Percentiles rank a stretch among this genome's conserved stretches.
These are phyloP conservation scores for Mortierella sp. DNA, from an alignment of 371 early-diverging fungal genomes.

Conservation along the genomic window DNA sequence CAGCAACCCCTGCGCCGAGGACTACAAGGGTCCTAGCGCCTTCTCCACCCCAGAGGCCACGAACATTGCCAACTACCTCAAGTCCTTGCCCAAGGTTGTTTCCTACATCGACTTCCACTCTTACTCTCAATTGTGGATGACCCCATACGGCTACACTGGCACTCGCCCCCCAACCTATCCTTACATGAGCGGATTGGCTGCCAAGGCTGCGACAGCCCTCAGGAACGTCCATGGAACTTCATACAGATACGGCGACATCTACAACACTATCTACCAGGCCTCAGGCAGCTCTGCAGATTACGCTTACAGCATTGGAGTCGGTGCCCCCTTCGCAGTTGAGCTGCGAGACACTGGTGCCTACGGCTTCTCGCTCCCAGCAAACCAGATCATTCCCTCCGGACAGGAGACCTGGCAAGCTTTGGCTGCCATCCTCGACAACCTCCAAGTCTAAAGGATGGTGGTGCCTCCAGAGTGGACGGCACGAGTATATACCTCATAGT, in stretches of 20 bases:
- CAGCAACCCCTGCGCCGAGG: slow-evolving; percentile 58
- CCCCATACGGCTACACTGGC: slow-evolving; percentile 45
- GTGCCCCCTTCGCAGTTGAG: slow-evolving; percentile 63
- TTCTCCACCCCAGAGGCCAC: slow-evolving; percentile 64
- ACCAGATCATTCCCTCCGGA: slow-evolving; percentile 60
- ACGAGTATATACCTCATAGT: too few species aligned
- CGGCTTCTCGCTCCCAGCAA: slow-evolving; percentile 61
- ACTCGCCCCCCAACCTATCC: slow-evolving; percentile 36
- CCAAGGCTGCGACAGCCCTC: slow-evolving; percentile 32
- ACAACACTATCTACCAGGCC: slow-evolving; percentile 61
- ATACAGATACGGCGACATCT: slow-evolving; percentile 55
- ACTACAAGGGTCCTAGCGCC: slow-evolving; percentile 65
- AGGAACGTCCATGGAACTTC: slow-evolving; percentile 18
- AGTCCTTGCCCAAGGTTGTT: slow-evolving; percentile 55
- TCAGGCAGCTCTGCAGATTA: slow-evolving; percentile 59
- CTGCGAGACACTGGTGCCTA: slow-evolving; percentile 60
- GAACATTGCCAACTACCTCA: slow-evolving; percentile 58
- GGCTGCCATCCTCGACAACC: slow-evolving; percentile 34
- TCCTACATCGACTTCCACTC: slow-evolving; percentile 51
- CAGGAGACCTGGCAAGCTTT: slow-evolving; percentile 56
- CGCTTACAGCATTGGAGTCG: slow-evolving; percentile 56
- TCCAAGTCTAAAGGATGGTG: slow-evolving; percentile 15
- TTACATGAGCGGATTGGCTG: slow-evolving; percentile 38
- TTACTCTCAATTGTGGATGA: slow-evolving; percentile 53
- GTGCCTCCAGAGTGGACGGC: too few species aligned